These are phyloP conservation scores for Ophiobolus disseminans DNA, from an alignment of 2,329 filamentous ascomycete genomes.

Conservation along the genomic window DNA sequence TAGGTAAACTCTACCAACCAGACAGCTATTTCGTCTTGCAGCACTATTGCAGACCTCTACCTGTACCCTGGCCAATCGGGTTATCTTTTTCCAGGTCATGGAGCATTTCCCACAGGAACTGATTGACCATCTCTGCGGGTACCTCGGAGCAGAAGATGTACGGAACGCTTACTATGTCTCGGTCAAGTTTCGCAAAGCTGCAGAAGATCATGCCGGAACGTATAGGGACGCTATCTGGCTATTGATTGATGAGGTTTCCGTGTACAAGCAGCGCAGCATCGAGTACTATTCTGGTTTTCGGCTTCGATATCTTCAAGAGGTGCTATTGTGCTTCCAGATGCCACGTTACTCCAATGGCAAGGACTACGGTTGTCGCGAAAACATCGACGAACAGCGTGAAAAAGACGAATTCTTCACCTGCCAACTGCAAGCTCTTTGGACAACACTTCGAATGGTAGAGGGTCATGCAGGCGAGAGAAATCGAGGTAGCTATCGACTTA, in stretches of 20 bases:
- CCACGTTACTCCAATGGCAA: background rate
- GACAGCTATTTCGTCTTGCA: too few species aligned
- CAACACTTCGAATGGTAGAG: background rate
- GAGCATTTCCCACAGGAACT: background rate
- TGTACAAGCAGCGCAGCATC: background rate
- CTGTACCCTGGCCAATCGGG: too few species aligned
- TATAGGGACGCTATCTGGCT: background rate
- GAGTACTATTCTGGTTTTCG: slow-evolving; percentile 4
- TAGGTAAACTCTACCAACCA: too few species aligned
- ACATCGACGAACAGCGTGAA: background rate
- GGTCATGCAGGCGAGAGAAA: background rate
- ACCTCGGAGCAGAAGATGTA: background rate
- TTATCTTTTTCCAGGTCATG: too few species aligned
- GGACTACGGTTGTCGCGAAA: background rate
- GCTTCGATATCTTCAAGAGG: slow-evolving; percentile 1
- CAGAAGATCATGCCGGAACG: background rate
- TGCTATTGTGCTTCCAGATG: background rate
- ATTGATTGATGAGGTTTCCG: background rate
- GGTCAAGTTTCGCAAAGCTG: background rate
- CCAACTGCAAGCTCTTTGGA: background rate
- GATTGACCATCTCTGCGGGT: background rate
- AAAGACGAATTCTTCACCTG: background rate
- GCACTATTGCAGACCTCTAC: too few species aligned
- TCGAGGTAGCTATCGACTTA: background rate
- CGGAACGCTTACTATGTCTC: slow-evolving; percentile 1